Conservation (phyloP, 2,329 filamentous ascomycete genomes). For the Endoconidiophora laricicola region DNA sequence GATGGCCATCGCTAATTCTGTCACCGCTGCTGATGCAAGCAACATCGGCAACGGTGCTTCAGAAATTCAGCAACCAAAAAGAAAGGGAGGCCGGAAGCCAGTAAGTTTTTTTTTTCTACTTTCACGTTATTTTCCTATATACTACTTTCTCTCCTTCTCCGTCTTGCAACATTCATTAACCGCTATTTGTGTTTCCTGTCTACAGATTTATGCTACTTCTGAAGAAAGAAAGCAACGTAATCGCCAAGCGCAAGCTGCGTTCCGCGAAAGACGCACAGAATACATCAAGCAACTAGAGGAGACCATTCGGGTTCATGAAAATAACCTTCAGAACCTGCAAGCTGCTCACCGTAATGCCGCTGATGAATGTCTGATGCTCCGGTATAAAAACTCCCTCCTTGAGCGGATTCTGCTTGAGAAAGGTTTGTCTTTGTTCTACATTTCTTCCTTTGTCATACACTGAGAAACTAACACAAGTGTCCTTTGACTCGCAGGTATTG, state of each 20-base stretch:
- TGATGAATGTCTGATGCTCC: conserved; percentile 93
- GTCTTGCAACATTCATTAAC: conserved; percentile 2
- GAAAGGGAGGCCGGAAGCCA: conserved; percentile 94
- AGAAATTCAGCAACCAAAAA: conserved; percentile 58
- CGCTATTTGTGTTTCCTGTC: not conserved
- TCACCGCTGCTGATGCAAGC: conserved; percentile 3
- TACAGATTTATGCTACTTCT: conserved; percentile 91
- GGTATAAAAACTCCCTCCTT: conserved; percentile 93
- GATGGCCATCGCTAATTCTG: conserved; percentile 19
- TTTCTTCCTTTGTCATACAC: not conserved
- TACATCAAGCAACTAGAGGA: conserved; percentile 99
- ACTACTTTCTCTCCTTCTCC: not conserved
- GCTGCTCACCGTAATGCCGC: conserved; percentile 86
- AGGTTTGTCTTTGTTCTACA: conserved; percentile 34
- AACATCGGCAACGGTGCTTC: conserved; percentile 22
- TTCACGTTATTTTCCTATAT: conserved; percentile 8
- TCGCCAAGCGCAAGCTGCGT: conserved; percentile 89
- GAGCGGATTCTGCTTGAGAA: conserved; percentile 94
- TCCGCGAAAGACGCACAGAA: conserved; percentile 89
- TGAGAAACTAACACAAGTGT: conserved; percentile 5
- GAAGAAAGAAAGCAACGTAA: conserved; percentile 98
- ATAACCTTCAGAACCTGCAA: conserved; percentile 80
- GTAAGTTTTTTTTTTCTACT: conserved; percentile 42
- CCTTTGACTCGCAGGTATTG: conserved; percentile 48
- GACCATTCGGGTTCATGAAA: conserved; percentile 92